A percentile compares a stretch with the other conserved stretches of the same genome.
These are phyloP conservation scores for Oehlia diaphana DNA, from an alignment of 192 early-diverging fungal species.

Conservation along the genomic window DNA sequence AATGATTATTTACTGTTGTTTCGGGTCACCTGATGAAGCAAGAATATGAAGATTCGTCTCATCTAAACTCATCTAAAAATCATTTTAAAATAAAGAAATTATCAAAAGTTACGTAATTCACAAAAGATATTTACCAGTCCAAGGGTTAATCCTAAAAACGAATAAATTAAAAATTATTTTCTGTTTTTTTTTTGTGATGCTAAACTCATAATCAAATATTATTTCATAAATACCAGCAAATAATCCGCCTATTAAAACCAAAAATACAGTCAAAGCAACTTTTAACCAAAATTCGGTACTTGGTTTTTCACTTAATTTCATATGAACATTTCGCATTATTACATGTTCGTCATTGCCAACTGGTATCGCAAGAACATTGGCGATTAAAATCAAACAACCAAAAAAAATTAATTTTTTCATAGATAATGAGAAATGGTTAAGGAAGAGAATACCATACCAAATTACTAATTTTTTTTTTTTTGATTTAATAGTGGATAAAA, in stretches of 20 bases:
- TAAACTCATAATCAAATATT: background rate
- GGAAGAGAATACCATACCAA: too few species aligned
- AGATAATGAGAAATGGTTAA: too few species aligned
- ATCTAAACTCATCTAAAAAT: slow-evolving; percentile 75
- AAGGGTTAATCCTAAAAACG: slow-evolving; percentile 40
- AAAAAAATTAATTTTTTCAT: background rate
- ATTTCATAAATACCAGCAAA: slow-evolving; percentile 56
- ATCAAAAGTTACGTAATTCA: background rate
- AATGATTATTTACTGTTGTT: slow-evolving; percentile 41
- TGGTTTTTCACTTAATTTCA: background rate
- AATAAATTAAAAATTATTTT: background rate
- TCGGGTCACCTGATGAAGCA: slow-evolving; percentile 69
- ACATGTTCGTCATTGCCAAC: background rate
- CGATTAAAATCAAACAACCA: background rate
- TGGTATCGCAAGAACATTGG: background rate
- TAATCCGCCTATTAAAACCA: slow-evolving; percentile 75
- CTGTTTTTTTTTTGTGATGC: background rate
- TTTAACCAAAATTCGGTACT: slow-evolving; percentile 41
- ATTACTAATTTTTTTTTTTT: too few species aligned
- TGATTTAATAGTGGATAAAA: too few species aligned
- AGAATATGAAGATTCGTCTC: slow-evolving; percentile 76
- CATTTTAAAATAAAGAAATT: background rate
- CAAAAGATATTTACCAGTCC: slow-evolving; percentile 34
- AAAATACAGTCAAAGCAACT: slow-evolving; percentile 51
- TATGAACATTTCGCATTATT: background rate